phyloP scores from a whole-genome alignment of 2,329 filamentous ascomycete species.

The Periconia digitata region DNA sequence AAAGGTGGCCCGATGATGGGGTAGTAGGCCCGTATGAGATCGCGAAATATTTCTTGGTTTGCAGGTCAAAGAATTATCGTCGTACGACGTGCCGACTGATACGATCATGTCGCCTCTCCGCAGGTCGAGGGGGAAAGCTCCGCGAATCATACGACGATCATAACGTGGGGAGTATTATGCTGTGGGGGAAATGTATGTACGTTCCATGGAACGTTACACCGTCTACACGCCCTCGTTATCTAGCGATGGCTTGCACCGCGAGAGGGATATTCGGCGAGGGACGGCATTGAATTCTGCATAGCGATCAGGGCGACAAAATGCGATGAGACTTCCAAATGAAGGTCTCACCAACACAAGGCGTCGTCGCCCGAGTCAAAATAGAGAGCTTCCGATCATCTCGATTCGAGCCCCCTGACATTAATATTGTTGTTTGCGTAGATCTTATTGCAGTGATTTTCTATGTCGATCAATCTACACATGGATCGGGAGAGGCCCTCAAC shows the following conservation, averaged over 20 bases:
- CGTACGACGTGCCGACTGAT: no score
- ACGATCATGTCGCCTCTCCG: background rate
- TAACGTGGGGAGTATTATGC: background rate
- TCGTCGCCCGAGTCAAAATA: slow-evolving; percentile 21
- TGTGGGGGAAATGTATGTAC: background rate
- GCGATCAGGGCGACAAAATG: background rate
- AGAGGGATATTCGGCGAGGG: background rate
- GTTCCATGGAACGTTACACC: background rate
- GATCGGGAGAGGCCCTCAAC: slow-evolving; percentile 10
- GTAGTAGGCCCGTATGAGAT: no score
- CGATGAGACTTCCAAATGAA: background rate
- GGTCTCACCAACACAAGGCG: background rate
- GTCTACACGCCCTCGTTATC: background rate
- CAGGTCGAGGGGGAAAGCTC: no score
- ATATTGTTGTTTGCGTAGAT: slow-evolving; percentile 21
- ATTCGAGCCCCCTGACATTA: slow-evolving; percentile 16
- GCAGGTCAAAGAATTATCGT: no score
- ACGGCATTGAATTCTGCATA: background rate
- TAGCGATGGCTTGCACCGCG: background rate
- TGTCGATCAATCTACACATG: slow-evolving; percentile 26
- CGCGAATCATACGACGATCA: background rate
- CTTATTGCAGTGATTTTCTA: slow-evolving; percentile 25
- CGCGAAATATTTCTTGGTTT: no score
- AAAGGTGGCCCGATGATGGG: no score
- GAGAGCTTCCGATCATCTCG: slow-evolving; percentile 11